Base-by-base conservation (phyloP, 306 rosid species). In the Mimosa pudica region DNA sequence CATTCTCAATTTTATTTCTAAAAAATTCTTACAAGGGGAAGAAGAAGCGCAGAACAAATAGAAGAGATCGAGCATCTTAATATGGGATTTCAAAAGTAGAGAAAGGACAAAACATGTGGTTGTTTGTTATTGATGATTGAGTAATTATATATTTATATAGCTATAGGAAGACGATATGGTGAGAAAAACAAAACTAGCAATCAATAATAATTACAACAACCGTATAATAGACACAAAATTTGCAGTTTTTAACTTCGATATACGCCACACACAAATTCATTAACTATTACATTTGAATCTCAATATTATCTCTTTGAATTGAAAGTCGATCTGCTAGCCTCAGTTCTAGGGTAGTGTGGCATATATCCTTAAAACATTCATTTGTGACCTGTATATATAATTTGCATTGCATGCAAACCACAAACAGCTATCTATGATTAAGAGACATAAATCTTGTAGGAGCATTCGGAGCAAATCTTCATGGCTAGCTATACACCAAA, bases 91-190 rank as follows among this genome's bases (percentile, higher is more conserved):
- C 58, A 51, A 47, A 38, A 54, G 61, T 61, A 54, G 8, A 70
- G 33, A 78, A 6, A 58, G 71, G 87, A 86, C 87, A 62, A 89
- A 86, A 71, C 49, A 70, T 49, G 70, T 64, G 65, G 11, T 85
- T 80, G 82, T 75, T 75, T 86, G 83, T 73, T 82, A 77, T 82
- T 75, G 84, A 80, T 57, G 74, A 77, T 64, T 36, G 82, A 80
- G 82, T 70, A 47, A 61, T 80, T 54, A 67, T 72, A 79, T 47
- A 45, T 48, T 48, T 55, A 57, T 57, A 57, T 55, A 57, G 63
- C 33, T n/a, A 48, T 48, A 47, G 73, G 48, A 77, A 72, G 51
- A 82, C 70, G 60, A 81, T 70, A 54, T 51, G 36, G n/a, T 20
- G 6, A 0, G 7, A 70, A 69, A 79, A 18, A 38, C 8, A 52